Evolutionary conservation across 108 stramenopile species (phyloP).

Genomic region (Schizochytrium sp.): DNA sequence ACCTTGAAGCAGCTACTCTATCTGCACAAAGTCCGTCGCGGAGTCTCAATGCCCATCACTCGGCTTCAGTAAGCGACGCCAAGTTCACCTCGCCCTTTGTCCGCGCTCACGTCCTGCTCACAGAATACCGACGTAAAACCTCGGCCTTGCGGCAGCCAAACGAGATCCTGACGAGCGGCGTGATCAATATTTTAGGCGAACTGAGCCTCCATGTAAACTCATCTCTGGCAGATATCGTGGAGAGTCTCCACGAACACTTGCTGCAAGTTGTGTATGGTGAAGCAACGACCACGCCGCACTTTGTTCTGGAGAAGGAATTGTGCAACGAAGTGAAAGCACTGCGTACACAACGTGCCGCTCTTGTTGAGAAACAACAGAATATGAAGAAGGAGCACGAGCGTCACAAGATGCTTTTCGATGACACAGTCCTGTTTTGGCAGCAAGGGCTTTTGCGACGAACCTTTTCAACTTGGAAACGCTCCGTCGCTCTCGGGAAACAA

Average conservation of each 20-base stretch:
- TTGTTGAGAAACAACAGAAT: not conserved
- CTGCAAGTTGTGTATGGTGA: not conserved
- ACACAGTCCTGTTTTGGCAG: not conserved
- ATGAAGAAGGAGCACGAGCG: not conserved
- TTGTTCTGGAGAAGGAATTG: not conserved
- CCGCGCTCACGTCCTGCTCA: not conserved
- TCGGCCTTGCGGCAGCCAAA: not conserved
- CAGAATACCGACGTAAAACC: not conserved
- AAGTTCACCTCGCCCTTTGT: not conserved
- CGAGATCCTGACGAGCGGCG: not conserved
- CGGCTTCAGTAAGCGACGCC: no score
- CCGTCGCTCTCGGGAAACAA: not conserved
- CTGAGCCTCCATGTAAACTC: not conserved
- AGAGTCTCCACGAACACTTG: not conserved
- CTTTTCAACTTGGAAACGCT: not conserved
- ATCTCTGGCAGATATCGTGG: not conserved
- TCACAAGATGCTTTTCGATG: not conserved
- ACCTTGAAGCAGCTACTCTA: not conserved
- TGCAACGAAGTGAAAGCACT: not conserved
- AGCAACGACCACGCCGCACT: not conserved
- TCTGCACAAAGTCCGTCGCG: no score
- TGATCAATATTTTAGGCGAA: not conserved
- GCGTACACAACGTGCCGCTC: not conserved
- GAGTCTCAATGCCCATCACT: not conserved
- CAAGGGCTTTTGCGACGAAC: not conserved